These are phyloP conservation scores for Irpex sp. DNA, from an alignment of 1,284 basidiomycete species.

Conservation along the genomic window DNA sequence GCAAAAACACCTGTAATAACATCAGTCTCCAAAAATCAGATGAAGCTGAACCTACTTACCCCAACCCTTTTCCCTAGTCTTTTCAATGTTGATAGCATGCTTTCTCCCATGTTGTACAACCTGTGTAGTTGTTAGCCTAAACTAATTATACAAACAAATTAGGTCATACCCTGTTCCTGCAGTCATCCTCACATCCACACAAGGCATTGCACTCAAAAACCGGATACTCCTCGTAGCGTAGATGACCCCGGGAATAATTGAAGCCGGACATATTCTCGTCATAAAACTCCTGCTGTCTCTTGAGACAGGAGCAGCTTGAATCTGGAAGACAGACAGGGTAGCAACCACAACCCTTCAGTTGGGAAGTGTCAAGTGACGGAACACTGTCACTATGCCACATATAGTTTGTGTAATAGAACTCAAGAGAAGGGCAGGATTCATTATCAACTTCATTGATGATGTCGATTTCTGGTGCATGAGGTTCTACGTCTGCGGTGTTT, in stretches of 20 bases:
- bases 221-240: conserved; percentile 48
- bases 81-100: conserved; percentile 56
- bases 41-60: conserved; percentile 41
- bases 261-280: conserved; percentile 45
- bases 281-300: conserved; percentile 48
- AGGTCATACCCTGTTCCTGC: conserved; percentile 70
- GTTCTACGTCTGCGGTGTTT: conserved; percentile 49
- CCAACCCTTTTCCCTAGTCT: conserved; percentile 79
- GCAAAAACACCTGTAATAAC: conserved; percentile 61
- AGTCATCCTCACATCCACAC: conserved; percentile 75
- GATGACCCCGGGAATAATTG: conserved; percentile 53
- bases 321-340: conserved; percentile 69
- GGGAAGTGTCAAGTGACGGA: conserved; percentile 56
- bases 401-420: conserved; percentile 75
- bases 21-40: not conserved
- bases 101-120: conserved; percentile 81
- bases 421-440: conserved; percentile 67
- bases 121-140: conserved; percentile 33
- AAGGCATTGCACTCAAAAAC: conserved; percentile 87
- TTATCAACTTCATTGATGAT: conserved; percentile 65
- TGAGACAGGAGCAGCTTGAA: conserved; percentile 65
- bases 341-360: conserved; percentile 69
- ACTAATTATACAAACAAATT: not conserved
- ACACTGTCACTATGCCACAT: conserved; percentile 71
- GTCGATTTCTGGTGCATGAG: conserved; percentile 58